Conservation (phyloP, 805 yeast species). For the Gaillardinia entomophila region DNA sequence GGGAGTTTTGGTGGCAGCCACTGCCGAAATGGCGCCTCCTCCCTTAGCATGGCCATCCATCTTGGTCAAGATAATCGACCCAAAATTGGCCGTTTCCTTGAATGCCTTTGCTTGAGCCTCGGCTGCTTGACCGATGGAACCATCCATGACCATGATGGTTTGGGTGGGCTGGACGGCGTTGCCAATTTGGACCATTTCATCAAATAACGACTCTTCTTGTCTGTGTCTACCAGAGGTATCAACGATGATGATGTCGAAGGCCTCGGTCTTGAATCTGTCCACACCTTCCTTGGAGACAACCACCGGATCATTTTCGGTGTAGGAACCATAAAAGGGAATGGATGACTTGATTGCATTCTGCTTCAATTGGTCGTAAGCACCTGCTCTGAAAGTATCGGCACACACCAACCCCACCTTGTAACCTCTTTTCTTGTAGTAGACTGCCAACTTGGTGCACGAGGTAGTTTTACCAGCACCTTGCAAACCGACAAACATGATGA, state of each 20-base stretch:
- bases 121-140: conserved; percentile 97
- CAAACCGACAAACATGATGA: conserved; percentile 95
- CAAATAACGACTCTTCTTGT: conserved; percentile 86
- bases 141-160: conserved; percentile 96
- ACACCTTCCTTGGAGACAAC: conserved; percentile 90
- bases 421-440: conserved; percentile 88
- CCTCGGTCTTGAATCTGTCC: conserved; percentile 80
- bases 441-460: conserved; percentile 93
- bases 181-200: conserved; percentile 92
- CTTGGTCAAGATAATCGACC: conserved; percentile 90
- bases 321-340: conserved; percentile 92
- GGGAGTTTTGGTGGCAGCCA: conserved; percentile 94
- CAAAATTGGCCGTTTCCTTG: conserved; percentile 88
- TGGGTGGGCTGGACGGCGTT: conserved; percentile 88
- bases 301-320: conserved; percentile 93
- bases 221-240: conserved; percentile 98
- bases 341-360: conserved; percentile 95
- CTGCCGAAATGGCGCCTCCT: conserved; percentile 99
- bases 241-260: conserved; percentile 88
- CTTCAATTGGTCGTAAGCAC: conserved; percentile 97
- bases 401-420: conserved; percentile 94
- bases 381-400: conserved; percentile 99
- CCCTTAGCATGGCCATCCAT: conserved; percentile 99
- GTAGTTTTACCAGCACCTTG: conserved; percentile 99
- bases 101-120: conserved; percentile 92